Percentiles rank a stretch among this genome's conserved stretches.
Conservation (phyloP, 768 basidiomycete genomes). For the Boletus rex-veris region DNA sequence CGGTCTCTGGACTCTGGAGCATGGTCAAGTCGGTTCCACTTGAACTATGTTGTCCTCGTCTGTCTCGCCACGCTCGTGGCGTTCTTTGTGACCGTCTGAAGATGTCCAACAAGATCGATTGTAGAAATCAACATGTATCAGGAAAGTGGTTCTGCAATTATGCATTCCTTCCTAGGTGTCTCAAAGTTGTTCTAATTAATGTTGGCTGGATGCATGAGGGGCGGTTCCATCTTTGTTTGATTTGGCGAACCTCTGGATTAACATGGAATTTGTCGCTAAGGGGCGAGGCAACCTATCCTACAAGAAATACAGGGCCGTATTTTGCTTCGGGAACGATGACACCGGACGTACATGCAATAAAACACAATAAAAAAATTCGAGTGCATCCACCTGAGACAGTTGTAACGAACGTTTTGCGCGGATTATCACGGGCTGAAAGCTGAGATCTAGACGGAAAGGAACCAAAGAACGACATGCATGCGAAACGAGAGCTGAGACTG, state of each 20-base stretch:
- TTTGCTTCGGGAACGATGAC: constrained; percentile 7
- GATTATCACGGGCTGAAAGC: neutral
- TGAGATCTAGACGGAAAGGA: neutral
- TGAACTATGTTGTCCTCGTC: too few species aligned
- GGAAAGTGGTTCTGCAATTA: too few species aligned
- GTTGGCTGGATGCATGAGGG: too few species aligned
- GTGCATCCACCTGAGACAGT: constrained; percentile 15
- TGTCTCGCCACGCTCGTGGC: too few species aligned
- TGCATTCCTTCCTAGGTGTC: too few species aligned
- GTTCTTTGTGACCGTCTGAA: too few species aligned
- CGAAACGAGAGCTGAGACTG: constrained; percentile 1
- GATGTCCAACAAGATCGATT: too few species aligned
- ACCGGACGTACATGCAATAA: constrained; percentile 17
- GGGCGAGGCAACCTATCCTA: constrained; percentile 12
- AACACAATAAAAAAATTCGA: constrained; percentile 7
- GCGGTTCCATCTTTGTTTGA: neutral
- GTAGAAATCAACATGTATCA: too few species aligned
- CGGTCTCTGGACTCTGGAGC: too few species aligned
- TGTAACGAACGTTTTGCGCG: constrained; percentile 14
- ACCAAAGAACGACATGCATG: constrained; percentile 5
- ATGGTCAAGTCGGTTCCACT: too few species aligned
- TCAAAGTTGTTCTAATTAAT: too few species aligned
- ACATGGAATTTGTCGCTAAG: constrained; percentile 6
- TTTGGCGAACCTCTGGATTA: neutral
- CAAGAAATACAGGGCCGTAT: constrained; percentile 15